Conservation (phyloP, 164 flowering plant genomes). For the Sextonia rubra region DNA sequence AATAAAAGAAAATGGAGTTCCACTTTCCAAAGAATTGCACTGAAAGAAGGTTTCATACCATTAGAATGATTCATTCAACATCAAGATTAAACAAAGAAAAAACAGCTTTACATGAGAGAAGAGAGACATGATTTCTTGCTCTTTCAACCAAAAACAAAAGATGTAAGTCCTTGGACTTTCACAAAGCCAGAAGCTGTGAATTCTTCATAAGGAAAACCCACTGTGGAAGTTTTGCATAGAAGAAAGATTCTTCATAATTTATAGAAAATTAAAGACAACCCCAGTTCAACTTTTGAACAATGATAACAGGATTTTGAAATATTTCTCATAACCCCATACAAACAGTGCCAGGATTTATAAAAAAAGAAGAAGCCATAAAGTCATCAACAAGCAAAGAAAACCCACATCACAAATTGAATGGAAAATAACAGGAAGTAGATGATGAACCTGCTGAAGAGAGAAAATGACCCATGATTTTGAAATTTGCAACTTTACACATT, state of each 20-base stretch:
- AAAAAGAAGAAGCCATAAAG: background rate
- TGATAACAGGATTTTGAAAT: background rate
- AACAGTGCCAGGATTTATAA: background rate
- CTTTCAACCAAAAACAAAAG: background rate
- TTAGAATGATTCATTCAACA: background rate
- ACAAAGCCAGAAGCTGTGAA: background rate
- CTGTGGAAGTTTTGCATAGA: background rate
- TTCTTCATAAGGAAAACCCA: background rate
- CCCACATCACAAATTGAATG: background rate
- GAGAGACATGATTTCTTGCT: background rate
- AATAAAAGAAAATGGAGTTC: background rate
- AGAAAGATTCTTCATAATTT: background rate
- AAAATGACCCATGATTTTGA: background rate
- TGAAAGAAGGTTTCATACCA: background rate
- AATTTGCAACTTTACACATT: background rate
- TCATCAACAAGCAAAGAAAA: background rate
- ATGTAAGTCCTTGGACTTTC: background rate
- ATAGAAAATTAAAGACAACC: background rate
- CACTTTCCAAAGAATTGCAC: background rate
- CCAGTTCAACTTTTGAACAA: background rate
- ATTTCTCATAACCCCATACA: background rate
- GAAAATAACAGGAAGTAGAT: too few relatives aligned
- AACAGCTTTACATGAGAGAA: background rate
- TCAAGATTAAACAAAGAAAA: background rate
- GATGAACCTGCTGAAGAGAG: background rate